Base-by-base conservation (phyloP, 805 yeast species). In the Kuraishia hungarica region DNA sequence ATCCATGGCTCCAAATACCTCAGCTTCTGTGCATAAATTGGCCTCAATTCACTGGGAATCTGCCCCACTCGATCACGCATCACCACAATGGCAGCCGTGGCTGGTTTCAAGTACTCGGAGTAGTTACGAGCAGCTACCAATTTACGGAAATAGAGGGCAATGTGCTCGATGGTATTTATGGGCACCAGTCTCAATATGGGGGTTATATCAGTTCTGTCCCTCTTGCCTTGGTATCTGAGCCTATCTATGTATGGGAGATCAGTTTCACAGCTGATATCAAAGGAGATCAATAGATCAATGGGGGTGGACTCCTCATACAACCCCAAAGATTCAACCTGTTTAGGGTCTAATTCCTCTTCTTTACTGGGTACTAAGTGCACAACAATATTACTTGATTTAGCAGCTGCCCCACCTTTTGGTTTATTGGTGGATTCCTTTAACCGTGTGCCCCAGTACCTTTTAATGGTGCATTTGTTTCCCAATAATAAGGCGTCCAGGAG, bases 91-190 rank as follows among this genome's bases (percentile, higher is more conserved):
- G 96, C 90, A 0, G 96, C 89, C 1, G 92, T 83, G 10, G 87
- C 83, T 51, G 82, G 83, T 58, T 82, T 85, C 50, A 90, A 72
- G 60, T 81, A 80, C 23, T 75, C 74, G 35, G 72, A 65, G 39
- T 72, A 68, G 61, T 68, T 61, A 70, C 72, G 63, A 20, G 62
- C 58, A 43, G 61, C 58, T 13, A 63, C 59, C 54, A 64, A 53
- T 59, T 70, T 56, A 57, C 66, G 64, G 73, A 83, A 79, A 62
- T 77, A 72, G 56, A 78, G 63, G 58, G 82, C 81, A 58, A 90
- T 84, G 66, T 93, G 98, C 62, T 93, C 97, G 24, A 89, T 82
- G 2, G 96, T 85, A 62, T 89, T 85, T 56, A 85, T 80, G 1
- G 97, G 86, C 2, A 89, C 82, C 23, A 93, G 72, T 43, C 93